Evolutionary conservation across 441 rosid species (phyloP).

Genomic region (Adansonia gregorii): DNA sequence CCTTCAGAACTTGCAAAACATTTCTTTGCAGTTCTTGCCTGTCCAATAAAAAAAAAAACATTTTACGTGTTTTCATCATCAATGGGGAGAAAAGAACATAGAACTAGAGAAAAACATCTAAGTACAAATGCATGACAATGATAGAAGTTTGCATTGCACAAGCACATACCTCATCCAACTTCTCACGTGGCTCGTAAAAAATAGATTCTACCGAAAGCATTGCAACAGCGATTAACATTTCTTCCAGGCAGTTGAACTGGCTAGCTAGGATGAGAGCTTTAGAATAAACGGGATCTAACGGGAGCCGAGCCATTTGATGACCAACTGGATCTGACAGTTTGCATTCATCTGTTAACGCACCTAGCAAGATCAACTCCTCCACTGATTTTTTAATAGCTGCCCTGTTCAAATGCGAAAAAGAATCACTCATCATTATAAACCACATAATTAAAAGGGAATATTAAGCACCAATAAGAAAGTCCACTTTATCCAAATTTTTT

Average conservation of each 20-base stretch:
- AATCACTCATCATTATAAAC: neutral
- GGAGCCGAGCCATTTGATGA: slow-evolving; percentile 90
- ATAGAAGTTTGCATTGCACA: neutral
- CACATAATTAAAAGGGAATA: slow-evolving; percentile 12
- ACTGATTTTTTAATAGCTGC: slow-evolving; percentile 74
- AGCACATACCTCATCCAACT: slow-evolving; percentile 65
- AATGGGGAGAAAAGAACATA: slow-evolving; percentile 10
- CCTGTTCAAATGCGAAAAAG: slow-evolving; percentile 51
- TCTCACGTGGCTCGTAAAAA: slow-evolving; percentile 80
- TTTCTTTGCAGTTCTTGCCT: slow-evolving; percentile 75
- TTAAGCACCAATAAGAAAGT: slow-evolving; percentile 4
- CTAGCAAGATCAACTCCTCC: slow-evolving; percentile 79
- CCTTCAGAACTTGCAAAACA: slow-evolving; percentile 88
- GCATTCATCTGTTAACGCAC: slow-evolving; percentile 89
- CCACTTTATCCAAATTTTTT: slow-evolving; percentile 11
- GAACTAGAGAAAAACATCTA: slow-evolving; percentile 6
- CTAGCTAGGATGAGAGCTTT: slow-evolving; percentile 84
- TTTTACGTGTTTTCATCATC: slow-evolving; percentile 18
- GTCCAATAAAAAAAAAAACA: slow-evolving; percentile 28
- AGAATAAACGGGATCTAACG: slow-evolving; percentile 84
- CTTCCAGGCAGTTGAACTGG: slow-evolving; percentile 87
- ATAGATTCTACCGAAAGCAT: slow-evolving; percentile 91
- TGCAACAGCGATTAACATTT: slow-evolving; percentile 89
- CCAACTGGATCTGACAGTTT: slow-evolving; percentile 82
- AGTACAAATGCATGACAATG: slow-evolving; percentile 1